Evolutionary conservation across 352 stramenopile species (phyloP).

Genomic region (Phytophthora ramorum): DNA sequence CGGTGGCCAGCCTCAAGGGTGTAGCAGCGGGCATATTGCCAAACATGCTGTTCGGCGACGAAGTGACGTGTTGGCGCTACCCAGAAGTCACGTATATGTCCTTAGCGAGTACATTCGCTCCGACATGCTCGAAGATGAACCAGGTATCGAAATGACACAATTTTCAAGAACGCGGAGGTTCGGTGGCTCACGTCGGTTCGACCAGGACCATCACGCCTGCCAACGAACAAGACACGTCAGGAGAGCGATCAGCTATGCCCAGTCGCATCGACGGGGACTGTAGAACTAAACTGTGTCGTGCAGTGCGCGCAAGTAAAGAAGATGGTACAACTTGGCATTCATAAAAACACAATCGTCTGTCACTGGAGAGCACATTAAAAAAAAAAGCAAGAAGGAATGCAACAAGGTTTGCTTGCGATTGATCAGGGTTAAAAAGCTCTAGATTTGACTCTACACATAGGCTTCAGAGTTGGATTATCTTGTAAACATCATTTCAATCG

Average conservation of each 20-base stretch:
- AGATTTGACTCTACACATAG: slow-evolving; percentile 74
- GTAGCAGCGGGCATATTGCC: slow-evolving; percentile 23
- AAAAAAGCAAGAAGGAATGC: not conserved
- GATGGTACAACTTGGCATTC: not conserved
- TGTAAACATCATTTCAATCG: slow-evolving; percentile 74
- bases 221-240: slow-evolving; percentile 28
- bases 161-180: slow-evolving; percentile 22
- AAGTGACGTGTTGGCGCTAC: slow-evolving; percentile 27
- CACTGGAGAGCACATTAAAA: too few relatives aligned
- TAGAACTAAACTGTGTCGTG: not conserved
- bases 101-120: slow-evolving; percentile 29
- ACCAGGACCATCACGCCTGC: slow-evolving; percentile 35
- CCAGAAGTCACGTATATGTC: slow-evolving; percentile 41
- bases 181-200: slow-evolving; percentile 31
- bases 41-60: slow-evolving; percentile 23
- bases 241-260: slow-evolving; percentile 27
- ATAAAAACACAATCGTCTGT: not conserved
- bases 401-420: slow-evolving; percentile 31
- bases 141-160: slow-evolving; percentile 23
- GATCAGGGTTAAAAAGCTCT: slow-evolving; percentile 91
- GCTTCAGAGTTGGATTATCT: slow-evolving; percentile 90
- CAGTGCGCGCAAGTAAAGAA: not conserved
- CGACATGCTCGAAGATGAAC: slow-evolving; percentile 31
- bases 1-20: slow-evolving; percentile 19
- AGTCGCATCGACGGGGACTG: not conserved